These are phyloP conservation scores for Calonectria multiphialidica DNA, from an alignment of 2,329 filamentous ascomycete species.

Conservation along the genomic window DNA sequence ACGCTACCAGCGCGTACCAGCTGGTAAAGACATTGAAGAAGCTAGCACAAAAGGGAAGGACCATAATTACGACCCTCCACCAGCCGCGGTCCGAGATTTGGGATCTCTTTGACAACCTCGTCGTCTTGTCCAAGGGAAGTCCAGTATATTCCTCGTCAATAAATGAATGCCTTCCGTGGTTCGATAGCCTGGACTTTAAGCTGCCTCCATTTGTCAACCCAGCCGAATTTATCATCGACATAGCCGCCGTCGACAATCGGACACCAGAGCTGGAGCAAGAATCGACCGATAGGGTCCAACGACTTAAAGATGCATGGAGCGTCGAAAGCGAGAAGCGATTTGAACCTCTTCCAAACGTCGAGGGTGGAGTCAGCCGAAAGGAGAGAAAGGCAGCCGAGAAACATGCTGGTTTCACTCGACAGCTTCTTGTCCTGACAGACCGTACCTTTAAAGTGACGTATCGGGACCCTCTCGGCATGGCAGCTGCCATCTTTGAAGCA, in stretches of 20 bases:
- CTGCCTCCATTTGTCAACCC: conserved; percentile 82
- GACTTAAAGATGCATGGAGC: conserved; percentile 72
- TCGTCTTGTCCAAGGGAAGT: conserved; percentile 75
- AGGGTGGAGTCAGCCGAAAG: conserved; percentile 21
- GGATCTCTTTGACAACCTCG: conserved; percentile 79
- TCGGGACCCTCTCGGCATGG: conserved; percentile 82
- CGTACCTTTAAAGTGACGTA: conserved; percentile 79
- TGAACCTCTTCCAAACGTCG: conserved; percentile 28
- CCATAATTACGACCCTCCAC: conserved; percentile 81
- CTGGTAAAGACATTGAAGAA: conserved; percentile 77
- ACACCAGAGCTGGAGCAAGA: conserved; percentile 73
- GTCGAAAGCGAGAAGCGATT: conserved; percentile 49
- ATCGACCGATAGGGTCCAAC: conserved; percentile 70
- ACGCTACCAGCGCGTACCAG: conserved; percentile 82
- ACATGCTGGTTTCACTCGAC: conserved; percentile 70
- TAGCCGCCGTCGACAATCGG: conserved; percentile 80
- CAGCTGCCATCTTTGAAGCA: conserved; percentile 77
- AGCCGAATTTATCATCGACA: conserved; percentile 81
- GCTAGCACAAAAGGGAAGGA: conserved; percentile 76
- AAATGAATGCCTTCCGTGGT: conserved; percentile 72
- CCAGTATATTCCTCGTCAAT: conserved; percentile 76
- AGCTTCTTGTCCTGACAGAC: conserved; percentile 74
- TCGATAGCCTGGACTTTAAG: conserved; percentile 69
- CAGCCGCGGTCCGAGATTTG: conserved; percentile 85
- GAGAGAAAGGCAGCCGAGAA: conserved; percentile 45